Evolutionary conservation across 495 filamentous ascomycete species (phyloP).

Genomic region (Penicillium bialowiezense): DNA sequence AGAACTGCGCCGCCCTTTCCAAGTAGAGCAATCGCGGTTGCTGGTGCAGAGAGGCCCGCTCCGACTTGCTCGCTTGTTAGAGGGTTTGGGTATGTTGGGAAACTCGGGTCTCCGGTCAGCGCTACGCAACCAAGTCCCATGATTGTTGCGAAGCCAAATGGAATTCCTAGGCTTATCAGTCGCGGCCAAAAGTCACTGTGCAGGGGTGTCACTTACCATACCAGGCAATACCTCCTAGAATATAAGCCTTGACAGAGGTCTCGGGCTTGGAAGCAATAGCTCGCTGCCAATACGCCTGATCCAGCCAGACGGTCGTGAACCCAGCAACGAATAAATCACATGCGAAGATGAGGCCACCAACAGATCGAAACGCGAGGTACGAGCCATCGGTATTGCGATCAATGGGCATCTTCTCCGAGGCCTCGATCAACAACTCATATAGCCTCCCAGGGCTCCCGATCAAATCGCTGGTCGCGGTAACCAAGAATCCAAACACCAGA

Average conservation of each 20-base stretch:
- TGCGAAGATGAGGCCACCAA: conserved; percentile 42
- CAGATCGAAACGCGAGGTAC: conserved; percentile 51
- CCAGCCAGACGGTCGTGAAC: conserved; percentile 40
- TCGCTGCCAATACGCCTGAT: conserved; percentile 49
- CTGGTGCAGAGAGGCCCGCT: conserved; percentile 46
- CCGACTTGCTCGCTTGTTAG: conserved; percentile 41
- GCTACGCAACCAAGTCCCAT: conserved; percentile 48
- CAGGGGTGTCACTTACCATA: conserved; percentile 26
- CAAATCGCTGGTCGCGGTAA: conserved; percentile 41
- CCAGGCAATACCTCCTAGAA: conserved; percentile 49
- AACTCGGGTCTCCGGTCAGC: conserved; percentile 41
- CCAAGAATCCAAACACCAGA: conserved; percentile 47
- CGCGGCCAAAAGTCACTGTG: not conserved
- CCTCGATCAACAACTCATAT: conserved; percentile 48
- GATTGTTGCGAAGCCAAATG: conserved; percentile 48
- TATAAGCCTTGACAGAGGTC: conserved; percentile 45
- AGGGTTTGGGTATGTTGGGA: conserved; percentile 53
- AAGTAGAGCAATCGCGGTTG: conserved; percentile 45
- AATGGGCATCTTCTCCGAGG: conserved; percentile 42
- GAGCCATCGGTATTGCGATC: conserved; percentile 47
- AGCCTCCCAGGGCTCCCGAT: conserved; percentile 43
- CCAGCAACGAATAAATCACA: conserved; percentile 32
- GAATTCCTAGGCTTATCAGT: conserved; percentile 27
- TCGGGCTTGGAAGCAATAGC: conserved; percentile 47
- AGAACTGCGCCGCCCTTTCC: conserved; percentile 47